These are phyloP conservation scores for Stevia rebaudiana DNA, from an alignment of 140 eudicot species.

Conservation along the genomic window DNA sequence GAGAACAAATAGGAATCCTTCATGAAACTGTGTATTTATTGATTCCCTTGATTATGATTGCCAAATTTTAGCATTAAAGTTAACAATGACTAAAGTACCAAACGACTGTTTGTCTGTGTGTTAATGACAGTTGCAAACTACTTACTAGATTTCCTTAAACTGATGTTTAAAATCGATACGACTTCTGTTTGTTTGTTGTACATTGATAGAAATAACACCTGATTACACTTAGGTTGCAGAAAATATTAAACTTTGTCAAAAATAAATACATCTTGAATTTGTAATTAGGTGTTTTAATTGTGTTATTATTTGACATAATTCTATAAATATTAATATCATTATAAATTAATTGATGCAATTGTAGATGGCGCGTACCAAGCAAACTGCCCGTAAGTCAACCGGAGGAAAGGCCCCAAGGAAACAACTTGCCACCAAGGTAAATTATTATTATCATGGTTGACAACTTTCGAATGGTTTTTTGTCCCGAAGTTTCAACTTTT, in stretches of 20 bases:
- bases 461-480: neutral
- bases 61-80: neutral
- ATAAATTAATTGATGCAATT: neutral
- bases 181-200: neutral
- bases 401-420: slow-evolving; percentile 18
- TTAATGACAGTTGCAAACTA: neutral
- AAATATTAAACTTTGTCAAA: neutral
- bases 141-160: neutral
- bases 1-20: neutral
- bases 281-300: neutral
- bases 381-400: slow-evolving; percentile 13
- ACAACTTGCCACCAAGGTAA: slow-evolving; percentile 17
- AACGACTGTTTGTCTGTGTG: no score
- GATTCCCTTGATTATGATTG: neutral
- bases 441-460: no score
- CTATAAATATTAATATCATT: neutral
- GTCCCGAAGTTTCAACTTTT: neutral
- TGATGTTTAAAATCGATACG: neutral
- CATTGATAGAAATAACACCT: neutral
- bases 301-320: neutral
- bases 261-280: neutral
- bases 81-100: neutral
- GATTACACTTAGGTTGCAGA: no score
- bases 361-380: slow-evolving; percentile 18
- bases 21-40: neutral